Evolutionary conservation across 495 filamentous ascomycete species (phyloP), one percentile per base, ranked within the genome.

Genomic region (Mycothermus thermophilus): DNA sequence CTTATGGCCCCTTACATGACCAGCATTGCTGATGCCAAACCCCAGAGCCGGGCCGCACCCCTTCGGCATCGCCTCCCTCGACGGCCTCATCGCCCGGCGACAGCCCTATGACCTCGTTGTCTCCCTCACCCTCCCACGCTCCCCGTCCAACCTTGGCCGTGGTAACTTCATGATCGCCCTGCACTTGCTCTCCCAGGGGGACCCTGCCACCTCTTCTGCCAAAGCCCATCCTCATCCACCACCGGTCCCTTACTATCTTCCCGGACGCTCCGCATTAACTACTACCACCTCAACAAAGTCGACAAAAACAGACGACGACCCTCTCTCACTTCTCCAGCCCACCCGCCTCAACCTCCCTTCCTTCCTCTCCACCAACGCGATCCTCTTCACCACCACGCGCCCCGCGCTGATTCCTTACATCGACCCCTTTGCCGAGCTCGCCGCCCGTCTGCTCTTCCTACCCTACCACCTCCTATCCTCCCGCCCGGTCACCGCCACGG

Each of bases 141-240:
- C 72, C 4, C 72, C 67, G 0, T 26, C 51, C 2, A 84, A 83
- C 50, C 48, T 73, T 13, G 60, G 53, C 6, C 57, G 52, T 18
- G 90, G 88, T 14, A 95, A 95, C 58, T 96, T 96, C 67, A 96
- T 96, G 87, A 60, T 93, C 10, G 75, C 83, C 32, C 60, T 95
- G n/a, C 60, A 71, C 11, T 63, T 88, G 9, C 60, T 75, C 52
- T 55, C 25, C 45, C 26, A 51, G 54, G 22, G 52, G 3, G 46
- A 41, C 12, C 9, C 21, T 5, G 5, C 9, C 25, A 7, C 8
- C 16, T 9, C 23, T 6, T 7, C 27, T 11, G 22, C 18, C 41
- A 15, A 19, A 18, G 1, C 16, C 16, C 13, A 39, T 12, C 10
- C 7, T 30, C 32, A 40, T 11, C 33, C 12, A 27, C 22, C 22